phyloP scores from a whole-genome alignment of 2,329 filamentous ascomycete species.

The Pseudogymnoascus sp. region DNA sequence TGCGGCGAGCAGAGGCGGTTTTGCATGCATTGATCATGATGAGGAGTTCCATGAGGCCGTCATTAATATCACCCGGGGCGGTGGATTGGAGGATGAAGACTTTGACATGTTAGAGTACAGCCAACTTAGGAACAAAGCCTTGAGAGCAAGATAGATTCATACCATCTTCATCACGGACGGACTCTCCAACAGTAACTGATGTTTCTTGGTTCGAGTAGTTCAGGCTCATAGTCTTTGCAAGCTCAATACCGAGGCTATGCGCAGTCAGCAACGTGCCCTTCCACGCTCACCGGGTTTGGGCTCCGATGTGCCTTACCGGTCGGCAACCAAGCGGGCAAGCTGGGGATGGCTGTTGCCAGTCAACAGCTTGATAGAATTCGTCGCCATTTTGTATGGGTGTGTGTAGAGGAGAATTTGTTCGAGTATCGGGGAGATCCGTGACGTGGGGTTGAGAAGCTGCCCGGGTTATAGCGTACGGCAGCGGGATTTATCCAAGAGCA shows the following conservation, averaged over 20 bases:
- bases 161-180: slow-evolving; percentile 92
- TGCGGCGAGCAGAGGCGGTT: slow-evolving; percentile 75
- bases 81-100: slow-evolving; percentile 97
- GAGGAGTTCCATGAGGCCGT: slow-evolving; percentile 93
- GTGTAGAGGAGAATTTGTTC: background rate
- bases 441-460: background rate
- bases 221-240: slow-evolving; percentile 71
- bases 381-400: slow-evolving; percentile 44
- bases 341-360: slow-evolving; percentile 69
- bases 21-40: slow-evolving; percentile 98
- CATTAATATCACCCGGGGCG: slow-evolving; percentile 91
- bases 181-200: slow-evolving; percentile 90
- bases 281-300: background rate
- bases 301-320: slow-evolving; percentile 39
- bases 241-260: slow-evolving; percentile 63
- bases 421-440: slow-evolving; percentile 3
- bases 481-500: background rate
- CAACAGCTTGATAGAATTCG: slow-evolving; percentile 67
- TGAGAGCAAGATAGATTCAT: slow-evolving; percentile 11
- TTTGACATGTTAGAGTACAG: slow-evolving; percentile 24
- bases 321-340: slow-evolving; percentile 61
- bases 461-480: background rate
- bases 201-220: slow-evolving; percentile 86
- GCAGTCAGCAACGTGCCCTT: slow-evolving; percentile 11
- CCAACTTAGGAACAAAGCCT: slow-evolving; percentile 16